A percentile compares a stretch with the other conserved stretches of the same genome.
phyloP scores from a whole-genome alignment of 73 alveolate species.

The Paramecium pentaurelia region DNA sequence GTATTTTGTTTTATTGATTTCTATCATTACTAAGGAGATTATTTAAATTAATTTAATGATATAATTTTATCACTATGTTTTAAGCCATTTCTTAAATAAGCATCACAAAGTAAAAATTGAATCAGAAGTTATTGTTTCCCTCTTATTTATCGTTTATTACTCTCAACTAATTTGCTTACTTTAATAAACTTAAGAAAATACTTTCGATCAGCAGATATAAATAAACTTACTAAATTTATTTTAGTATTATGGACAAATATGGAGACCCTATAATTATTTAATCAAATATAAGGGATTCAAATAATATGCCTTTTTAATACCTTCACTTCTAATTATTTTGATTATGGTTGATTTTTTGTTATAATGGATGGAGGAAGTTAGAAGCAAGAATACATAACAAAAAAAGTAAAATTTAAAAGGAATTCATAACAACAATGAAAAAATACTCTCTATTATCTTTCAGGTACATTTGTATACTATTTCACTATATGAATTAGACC shows the following conservation, averaged over 20 bases:
- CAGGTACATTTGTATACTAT: neutral
- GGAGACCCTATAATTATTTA: neutral
- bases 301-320: neutral
- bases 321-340: neutral
- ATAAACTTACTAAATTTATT: neutral
- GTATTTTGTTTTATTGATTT: neutral
- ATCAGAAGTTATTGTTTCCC: neutral
- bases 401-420: neutral
- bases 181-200: neutral
- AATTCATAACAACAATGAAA: neutral
- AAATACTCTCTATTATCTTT: neutral
- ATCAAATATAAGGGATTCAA: neutral
- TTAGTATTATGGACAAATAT: neutral
- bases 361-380: neutral
- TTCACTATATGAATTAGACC: neutral
- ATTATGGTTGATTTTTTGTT: neutral
- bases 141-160: neutral
- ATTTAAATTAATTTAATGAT: neutral
- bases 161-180: neutral
- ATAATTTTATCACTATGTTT: neutral
- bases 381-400: neutral
- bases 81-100: neutral
- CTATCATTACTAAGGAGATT: neutral
- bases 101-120: neutral
- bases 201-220: neutral